A percentile compares a stretch with the other conserved stretches of the same genome.
These are phyloP conservation scores for Hypericum androsaemum DNA, from an alignment of 345 rosid genomes.

Conservation along the genomic window DNA sequence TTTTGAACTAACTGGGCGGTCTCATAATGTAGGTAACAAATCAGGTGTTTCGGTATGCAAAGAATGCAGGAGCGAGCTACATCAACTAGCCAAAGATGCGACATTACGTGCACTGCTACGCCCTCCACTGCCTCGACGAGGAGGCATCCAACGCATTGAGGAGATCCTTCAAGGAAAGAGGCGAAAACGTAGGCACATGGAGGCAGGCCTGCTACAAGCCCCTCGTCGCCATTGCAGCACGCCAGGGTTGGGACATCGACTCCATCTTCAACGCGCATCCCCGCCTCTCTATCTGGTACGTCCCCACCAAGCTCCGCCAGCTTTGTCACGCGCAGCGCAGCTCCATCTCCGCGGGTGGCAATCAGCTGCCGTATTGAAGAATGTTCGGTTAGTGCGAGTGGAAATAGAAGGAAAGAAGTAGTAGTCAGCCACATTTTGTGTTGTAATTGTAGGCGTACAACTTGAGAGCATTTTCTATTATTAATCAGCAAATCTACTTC, in stretches of 20 bases:
- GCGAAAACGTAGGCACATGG: conserved; percentile 97
- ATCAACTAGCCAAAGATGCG: conserved; percentile 99
- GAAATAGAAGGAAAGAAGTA: too few species aligned
- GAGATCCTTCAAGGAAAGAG: conserved; percentile 75
- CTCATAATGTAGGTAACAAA: conserved; percentile 90
- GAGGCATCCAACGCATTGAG: conserved; percentile 68
- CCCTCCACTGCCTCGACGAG: conserved; percentile 88
- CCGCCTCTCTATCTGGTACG: conserved; percentile 90
- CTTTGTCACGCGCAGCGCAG: conserved; percentile 79
- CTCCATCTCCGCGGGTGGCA: neutral
- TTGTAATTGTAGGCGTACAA: too few species aligned
- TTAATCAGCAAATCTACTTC: too few species aligned
- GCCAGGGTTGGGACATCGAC: conserved; percentile 94
- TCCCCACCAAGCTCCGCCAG: conserved; percentile 92
- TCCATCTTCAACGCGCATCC: conserved; percentile 82
- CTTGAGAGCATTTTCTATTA: too few species aligned
- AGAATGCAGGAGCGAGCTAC: conserved; percentile 89
- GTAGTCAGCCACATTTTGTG: too few species aligned
- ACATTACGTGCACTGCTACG: conserved; percentile 96
- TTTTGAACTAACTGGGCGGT: too few species aligned
- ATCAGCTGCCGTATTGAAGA: conserved; percentile 22
- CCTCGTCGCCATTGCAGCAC: conserved; percentile 66
- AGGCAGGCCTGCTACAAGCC: conserved; percentile 95
- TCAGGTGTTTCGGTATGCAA: conserved; percentile 90
- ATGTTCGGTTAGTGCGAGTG: neutral